Evolutionary conservation across 2,329 filamentous ascomycete species (phyloP).

Genomic region (Tolypocladium endophyticum): DNA sequence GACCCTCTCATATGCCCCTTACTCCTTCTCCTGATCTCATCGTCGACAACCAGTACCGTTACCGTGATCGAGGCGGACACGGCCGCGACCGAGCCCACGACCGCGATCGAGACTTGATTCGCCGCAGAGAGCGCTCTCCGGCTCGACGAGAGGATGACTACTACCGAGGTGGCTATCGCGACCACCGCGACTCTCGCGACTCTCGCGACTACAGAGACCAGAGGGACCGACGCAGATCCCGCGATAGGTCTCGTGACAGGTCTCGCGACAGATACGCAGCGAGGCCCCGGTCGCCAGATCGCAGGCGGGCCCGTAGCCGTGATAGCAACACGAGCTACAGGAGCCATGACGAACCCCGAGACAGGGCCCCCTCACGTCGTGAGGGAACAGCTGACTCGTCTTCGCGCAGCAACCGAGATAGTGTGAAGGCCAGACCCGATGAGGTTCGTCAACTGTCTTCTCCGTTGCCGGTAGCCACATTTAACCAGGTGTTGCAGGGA

Average conservation of each 20-base stretch:
- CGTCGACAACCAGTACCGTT: conserved; percentile 38
- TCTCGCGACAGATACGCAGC: conserved; percentile 43
- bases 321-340: conserved; percentile 55
- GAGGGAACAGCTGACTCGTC: conserved; percentile 64
- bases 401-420: conserved; percentile 47
- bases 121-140: conserved; percentile 61
- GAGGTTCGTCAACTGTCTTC: conserved; percentile 39
- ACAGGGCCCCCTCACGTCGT: conserved; percentile 51
- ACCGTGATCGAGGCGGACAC: conserved; percentile 40
- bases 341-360: conserved; percentile 65
- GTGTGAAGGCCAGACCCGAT: conserved; percentile 35
- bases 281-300: conserved; percentile 47
- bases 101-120: conserved; percentile 44
- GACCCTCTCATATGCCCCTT: conserved; percentile 4
- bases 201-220: conserved; percentile 36
- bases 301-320: conserved; percentile 51
- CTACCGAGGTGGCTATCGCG: conserved; percentile 50
- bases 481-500: conserved; percentile 29
- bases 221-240: conserved; percentile 54
- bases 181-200: conserved; percentile 23
- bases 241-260: conserved; percentile 33
- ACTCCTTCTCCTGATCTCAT: conserved; percentile 22
- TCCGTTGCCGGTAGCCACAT: background rate
- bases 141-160: conserved; percentile 56
- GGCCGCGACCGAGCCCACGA: conserved; percentile 29